Evolutionary conservation across 116 monocot species (phyloP).

Genomic region (Posidonia oceanica): DNA sequence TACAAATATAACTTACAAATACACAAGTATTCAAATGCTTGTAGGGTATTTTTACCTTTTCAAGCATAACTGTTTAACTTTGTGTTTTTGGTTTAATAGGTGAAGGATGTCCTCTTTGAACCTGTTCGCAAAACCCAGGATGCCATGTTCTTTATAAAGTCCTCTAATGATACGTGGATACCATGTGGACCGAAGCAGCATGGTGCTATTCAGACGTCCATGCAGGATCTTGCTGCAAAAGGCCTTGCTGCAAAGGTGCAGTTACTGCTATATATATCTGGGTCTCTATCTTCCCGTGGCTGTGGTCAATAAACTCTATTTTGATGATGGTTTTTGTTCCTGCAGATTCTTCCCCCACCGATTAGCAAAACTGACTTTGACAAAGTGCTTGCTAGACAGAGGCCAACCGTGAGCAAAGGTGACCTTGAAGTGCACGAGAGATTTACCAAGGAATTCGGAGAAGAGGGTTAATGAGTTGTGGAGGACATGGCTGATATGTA

Average conservation of each 20-base stretch:
- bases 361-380: constrained; percentile 85
- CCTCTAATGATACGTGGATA: constrained; percentile 57
- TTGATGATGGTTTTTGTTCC: neutral
- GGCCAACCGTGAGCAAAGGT: constrained; percentile 85
- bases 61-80: neutral
- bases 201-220: constrained; percentile 75
- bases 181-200: constrained; percentile 88
- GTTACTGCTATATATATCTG: neutral
- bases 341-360: constrained; percentile 88
- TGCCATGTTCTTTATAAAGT: constrained; percentile 88
- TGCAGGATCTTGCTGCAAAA: constrained; percentile 82
- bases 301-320: neutral
- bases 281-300: neutral
- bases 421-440: constrained; percentile 94
- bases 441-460: constrained; percentile 98
- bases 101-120: constrained; percentile 98
- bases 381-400: constrained; percentile 84
- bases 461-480: constrained; percentile 54
- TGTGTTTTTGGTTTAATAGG: constrained; percentile 28
- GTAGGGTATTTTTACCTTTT: neutral
- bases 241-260: constrained; percentile 74
- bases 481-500: neutral
- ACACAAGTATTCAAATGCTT: neutral
- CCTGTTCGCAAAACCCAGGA: constrained; percentile 98
- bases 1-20: neutral